A percentile compares a stretch with the other conserved stretches of the same genome.
phyloP scores from a whole-genome alignment of 2,329 filamentous ascomycete species.

The Calonectria leucothoes region DNA sequence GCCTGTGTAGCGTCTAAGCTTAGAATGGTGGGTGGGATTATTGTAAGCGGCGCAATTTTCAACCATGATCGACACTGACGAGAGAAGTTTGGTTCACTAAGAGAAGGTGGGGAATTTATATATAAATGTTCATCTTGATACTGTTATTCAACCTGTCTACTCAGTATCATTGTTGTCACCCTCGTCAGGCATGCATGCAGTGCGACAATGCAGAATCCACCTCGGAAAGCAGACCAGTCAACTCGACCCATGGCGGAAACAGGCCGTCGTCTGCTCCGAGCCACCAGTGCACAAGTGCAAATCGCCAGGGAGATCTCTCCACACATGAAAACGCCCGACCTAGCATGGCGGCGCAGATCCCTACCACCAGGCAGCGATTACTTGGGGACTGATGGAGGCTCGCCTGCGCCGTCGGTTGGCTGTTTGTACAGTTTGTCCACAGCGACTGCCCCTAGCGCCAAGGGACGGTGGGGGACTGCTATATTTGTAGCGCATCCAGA shows the following conservation, averaged over 20 bases:
- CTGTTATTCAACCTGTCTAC: not conserved
- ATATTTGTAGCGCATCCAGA: not conserved
- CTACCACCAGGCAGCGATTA: not conserved
- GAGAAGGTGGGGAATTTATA: not conserved
- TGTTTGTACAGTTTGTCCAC: slow-evolving; percentile 1
- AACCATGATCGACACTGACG: not conserved
- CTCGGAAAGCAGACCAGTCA: not conserved
- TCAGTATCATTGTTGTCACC: not conserved
- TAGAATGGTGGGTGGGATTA: not conserved
- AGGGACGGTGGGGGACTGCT: not conserved
- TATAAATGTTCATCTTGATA: not conserved
- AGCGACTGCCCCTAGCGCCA: not conserved
- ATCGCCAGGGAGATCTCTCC: slow-evolving; percentile 6
- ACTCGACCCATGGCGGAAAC: not conserved
- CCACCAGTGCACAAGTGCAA: not conserved
- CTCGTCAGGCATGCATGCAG: not conserved
- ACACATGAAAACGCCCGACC: slow-evolving; percentile 1
- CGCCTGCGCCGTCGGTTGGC: not conserved
- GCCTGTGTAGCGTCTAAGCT: not conserved
- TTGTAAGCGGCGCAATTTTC: not conserved
- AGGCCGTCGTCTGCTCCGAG: not conserved
- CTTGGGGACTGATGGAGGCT: not conserved
- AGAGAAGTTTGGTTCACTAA: not conserved
- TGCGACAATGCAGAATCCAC: not conserved
- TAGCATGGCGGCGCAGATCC: not conserved